Percentiles rank a stretch among this genome's conserved stretches.
Conservation (phyloP, 129 eudicot genomes). For the Rutidosis leptorrhynchoides region DNA sequence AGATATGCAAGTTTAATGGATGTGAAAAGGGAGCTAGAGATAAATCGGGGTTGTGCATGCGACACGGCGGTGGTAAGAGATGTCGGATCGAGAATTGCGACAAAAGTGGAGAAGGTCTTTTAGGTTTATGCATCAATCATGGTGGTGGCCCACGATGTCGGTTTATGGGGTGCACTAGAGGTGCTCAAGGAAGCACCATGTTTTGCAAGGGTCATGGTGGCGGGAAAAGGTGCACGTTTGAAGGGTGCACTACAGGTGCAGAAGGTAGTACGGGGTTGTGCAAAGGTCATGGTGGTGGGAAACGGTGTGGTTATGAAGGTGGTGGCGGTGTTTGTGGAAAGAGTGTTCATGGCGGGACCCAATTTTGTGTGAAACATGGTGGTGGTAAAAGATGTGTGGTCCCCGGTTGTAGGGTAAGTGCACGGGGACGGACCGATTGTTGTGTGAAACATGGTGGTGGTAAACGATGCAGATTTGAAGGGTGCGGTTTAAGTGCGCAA, state of each 20-base stretch:
- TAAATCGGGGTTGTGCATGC: slow-evolving; percentile 88
- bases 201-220: slow-evolving; percentile 98
- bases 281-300: slow-evolving; percentile 98
- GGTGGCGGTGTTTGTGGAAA: too few species aligned
- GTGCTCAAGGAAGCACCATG: slow-evolving; percentile 97
- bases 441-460: too few species aligned
- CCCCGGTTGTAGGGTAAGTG: too few species aligned
- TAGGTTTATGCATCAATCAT: slow-evolving; percentile 93
- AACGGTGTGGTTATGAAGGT: slow-evolving; percentile 73
- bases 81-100: slow-evolving; percentile 90
- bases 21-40: too few species aligned
- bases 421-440: too few species aligned
- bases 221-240: slow-evolving; percentile 76
- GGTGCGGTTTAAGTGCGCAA: too few species aligned
- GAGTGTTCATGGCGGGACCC: too few species aligned
- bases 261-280: slow-evolving; percentile 92
- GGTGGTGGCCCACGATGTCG: slow-evolving; percentile 98
- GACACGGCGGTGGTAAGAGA: slow-evolving; percentile 97
- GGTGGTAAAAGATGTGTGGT: too few species aligned
- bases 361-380: too few species aligned
- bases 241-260: slow-evolving; percentile 92
- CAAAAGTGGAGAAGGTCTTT: slow-evolving; percentile 88
- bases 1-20: too few species aligned
- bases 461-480: too few species aligned
- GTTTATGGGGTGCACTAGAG: slow-evolving; percentile 65